Percentiles rank a stretch among this genome's conserved stretches.
Evolutionary conservation across 2,329 filamentous ascomycete species (phyloP).

Genomic region (Nigrospora oryzae): DNA sequence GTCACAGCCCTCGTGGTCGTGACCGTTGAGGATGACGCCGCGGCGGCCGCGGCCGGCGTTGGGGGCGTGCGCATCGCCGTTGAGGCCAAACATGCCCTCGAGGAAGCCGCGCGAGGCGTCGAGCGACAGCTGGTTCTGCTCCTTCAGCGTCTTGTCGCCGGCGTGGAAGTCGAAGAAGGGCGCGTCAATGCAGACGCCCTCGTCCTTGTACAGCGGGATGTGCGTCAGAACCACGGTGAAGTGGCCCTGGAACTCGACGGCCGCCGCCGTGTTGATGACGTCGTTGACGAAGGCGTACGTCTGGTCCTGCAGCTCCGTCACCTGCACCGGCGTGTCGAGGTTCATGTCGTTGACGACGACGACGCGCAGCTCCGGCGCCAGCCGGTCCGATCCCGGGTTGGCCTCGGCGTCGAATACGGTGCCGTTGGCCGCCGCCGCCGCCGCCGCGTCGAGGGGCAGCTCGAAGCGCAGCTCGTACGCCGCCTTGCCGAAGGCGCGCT

Average conservation of each 20-base stretch:
- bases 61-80: slow-evolving; percentile 47
- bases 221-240: slow-evolving; percentile 87
- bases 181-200: slow-evolving; percentile 73
- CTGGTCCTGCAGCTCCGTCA: slow-evolving; percentile 57
- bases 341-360: slow-evolving; percentile 90
- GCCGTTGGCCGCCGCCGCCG: slow-evolving; percentile 24
- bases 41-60: slow-evolving; percentile 57
- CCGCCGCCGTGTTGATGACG: slow-evolving; percentile 52
- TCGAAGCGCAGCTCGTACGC: slow-evolving; percentile 84
- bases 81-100: slow-evolving; percentile 77
- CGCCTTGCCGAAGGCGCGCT: slow-evolving; percentile 73
- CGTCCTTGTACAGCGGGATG: slow-evolving; percentile 78
- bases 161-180: slow-evolving; percentile 77
- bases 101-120: slow-evolving; percentile 68
- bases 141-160: slow-evolving; percentile 61
- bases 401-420: slow-evolving; percentile 31
- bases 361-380: slow-evolving; percentile 66
- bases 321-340: slow-evolving; percentile 73
- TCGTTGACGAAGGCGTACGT: slow-evolving; percentile 73
- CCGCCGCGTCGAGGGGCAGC: slow-evolving; percentile 36
- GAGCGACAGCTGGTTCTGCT: slow-evolving; percentile 83
- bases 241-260: slow-evolving; percentile 52
- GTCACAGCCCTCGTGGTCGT: slow-evolving; percentile 94
- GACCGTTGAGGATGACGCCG: slow-evolving; percentile 81
- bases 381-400: slow-evolving; percentile 36